Base-by-base conservation (phyloP, 768 basidiomycete genomes). In the Rhizopogon vinicolor region DNA sequence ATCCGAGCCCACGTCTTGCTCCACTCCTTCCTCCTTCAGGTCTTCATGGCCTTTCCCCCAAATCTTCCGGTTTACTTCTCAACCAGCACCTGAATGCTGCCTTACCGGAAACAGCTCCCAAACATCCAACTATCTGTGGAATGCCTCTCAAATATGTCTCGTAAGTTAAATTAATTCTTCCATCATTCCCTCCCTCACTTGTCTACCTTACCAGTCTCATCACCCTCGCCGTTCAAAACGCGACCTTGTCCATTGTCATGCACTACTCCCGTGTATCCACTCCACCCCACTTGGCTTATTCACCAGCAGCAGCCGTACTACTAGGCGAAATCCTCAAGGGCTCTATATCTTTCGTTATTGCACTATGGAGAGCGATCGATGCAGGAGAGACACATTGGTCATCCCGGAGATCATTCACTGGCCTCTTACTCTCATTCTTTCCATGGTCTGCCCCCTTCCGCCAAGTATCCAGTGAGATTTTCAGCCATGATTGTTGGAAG, bases 231-330 rank as follows among this genome's bases (percentile, higher is more conserved):
- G 87, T 96, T 3, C 96, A 99, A 76, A 98, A 98, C 73, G 93
- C 93, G 31, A 85, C 91, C 9, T 77, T 99, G 48, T 94, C 94
- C 52, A 93, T 99, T 66, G 91, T 98, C 60, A 96, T 99, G 91
- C 94, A 98, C 76, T 92, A 98, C 72, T 98, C 97, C n/a, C 85
- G 97, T 57, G 87, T 93, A 55, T 89, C 91, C 2, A 89, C 83
- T 0, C 83, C 92, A 7, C 75, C 88, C 2, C 76, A 86, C 41
- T 78, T 88, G 33, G 76, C 91, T 1, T 99, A 99, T 72, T 97
- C 92, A 1, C 93, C 97, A 1, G 94, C 96, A 1, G 81, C 92
- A 1, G 97, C 97, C 22, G 94, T 99, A 28, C 82, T 99, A 33
- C 75, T 98, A 62, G 96, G 94, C 72, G 97, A 99, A 74, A 74